A percentile compares a stretch with the other conserved stretches of the same genome.
Evolutionary conservation across 176 grass and related monocot genomes (phyloP).

Genomic region (Paspalum vaginatum): DNA sequence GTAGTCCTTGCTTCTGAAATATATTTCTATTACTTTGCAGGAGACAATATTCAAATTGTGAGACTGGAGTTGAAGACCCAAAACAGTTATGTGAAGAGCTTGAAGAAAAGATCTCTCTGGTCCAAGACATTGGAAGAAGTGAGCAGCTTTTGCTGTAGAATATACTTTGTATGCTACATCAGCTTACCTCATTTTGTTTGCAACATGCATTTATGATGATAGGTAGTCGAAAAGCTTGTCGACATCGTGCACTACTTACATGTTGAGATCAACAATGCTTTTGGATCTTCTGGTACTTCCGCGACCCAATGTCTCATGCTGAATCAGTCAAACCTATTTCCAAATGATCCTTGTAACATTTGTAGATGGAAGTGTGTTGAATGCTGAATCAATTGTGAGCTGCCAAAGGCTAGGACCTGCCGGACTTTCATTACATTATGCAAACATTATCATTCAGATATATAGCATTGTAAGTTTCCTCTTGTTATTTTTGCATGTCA

Average conservation of each 20-base stretch:
- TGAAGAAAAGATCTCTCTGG: constrained; percentile 98
- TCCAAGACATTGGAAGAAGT: constrained; percentile 87
- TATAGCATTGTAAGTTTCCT: constrained; percentile 73
- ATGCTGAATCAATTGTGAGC: constrained; percentile 41
- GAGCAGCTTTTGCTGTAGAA: constrained; percentile 29
- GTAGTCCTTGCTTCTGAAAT: constrained; percentile 15
- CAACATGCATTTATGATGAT: constrained; percentile 43
- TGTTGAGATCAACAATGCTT: constrained; percentile 68
- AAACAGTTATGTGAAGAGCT: constrained; percentile 83
- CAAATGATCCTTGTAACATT: constrained; percentile 20
- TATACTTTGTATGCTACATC: constrained; percentile 19
- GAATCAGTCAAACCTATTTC: constrained; percentile 17
- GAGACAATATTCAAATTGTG: constrained; percentile 73
- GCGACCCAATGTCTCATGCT: constrained; percentile 28
- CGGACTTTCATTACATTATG: constrained; percentile 79
- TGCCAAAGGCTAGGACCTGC: constrained; percentile 68
- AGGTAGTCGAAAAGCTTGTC: constrained; percentile 92
- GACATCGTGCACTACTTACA: constrained; percentile 88
- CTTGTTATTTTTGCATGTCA: background rate
- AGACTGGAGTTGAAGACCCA: constrained; percentile 84
- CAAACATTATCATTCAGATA: constrained; percentile 87
- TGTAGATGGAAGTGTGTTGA: constrained; percentile 62
- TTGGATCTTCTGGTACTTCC: constrained; percentile 67
- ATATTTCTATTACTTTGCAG: constrained; percentile 40
- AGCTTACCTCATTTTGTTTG: constrained; percentile 13